Conservation (phyloP, 1,284 basidiomycete species). For the Vanrija sp. region DNA sequence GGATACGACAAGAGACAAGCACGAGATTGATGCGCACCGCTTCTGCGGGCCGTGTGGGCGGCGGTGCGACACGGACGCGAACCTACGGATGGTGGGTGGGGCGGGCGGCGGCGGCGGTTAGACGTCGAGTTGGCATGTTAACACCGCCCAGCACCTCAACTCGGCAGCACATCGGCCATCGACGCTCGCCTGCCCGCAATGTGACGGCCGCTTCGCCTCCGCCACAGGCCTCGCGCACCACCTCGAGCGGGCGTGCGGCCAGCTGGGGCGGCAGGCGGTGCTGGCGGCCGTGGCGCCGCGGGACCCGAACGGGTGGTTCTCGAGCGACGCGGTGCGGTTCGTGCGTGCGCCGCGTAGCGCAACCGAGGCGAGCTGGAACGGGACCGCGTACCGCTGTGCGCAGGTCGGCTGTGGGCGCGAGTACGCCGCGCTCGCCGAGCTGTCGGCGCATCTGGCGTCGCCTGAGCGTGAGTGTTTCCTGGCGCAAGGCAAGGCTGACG, state of each 20-base stretch:
- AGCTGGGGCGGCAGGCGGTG: slow-evolving; percentile 1
- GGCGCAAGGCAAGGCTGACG: too few relatives aligned
- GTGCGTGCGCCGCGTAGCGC: neutral
- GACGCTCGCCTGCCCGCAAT: slow-evolving; percentile 1
- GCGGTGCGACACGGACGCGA: neutral
- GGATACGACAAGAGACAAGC: neutral
- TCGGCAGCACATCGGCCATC: neutral
- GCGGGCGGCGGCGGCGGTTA: too few relatives aligned
- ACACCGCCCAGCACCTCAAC: slow-evolving; percentile 2
- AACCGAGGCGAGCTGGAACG: slow-evolving; percentile 2
- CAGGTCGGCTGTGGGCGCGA: neutral
- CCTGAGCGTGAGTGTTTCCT: too few relatives aligned
- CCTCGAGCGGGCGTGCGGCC: slow-evolving; percentile 6
- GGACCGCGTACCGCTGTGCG: slow-evolving; percentile 1
- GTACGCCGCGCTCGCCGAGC: neutral
- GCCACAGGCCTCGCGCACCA: slow-evolving; percentile 10
- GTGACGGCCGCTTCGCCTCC: neutral
- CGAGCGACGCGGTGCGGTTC: neutral
- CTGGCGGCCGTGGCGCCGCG: slow-evolving; percentile 1
- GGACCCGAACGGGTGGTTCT: slow-evolving; percentile 5
- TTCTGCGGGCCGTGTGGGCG: slow-evolving; percentile 6
- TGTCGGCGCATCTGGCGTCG: slow-evolving; percentile 1
- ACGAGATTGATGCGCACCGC: neutral
- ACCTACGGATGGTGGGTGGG: neutral
- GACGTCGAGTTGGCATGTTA: neutral